Conservation (phyloP, 2,329 filamentous ascomycete genomes). For the Fusarium mundagurra region DNA sequence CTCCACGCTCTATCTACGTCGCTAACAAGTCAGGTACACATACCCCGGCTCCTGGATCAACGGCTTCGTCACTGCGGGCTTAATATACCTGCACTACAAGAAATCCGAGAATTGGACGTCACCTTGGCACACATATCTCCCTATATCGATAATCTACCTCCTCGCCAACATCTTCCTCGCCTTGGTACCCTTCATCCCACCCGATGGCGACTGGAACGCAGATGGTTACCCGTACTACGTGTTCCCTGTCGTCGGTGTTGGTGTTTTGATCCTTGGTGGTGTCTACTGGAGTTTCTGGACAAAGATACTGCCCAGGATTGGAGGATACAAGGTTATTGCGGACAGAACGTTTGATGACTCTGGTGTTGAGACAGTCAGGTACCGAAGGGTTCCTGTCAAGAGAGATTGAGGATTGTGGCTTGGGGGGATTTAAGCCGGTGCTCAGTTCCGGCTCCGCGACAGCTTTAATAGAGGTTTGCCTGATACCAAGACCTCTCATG, state of each 20-base stretch:
- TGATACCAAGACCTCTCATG: too few relatives aligned
- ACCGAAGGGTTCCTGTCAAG: slow-evolving; percentile 48
- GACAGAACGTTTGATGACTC: slow-evolving; percentile 54
- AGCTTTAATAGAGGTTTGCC: too few relatives aligned
- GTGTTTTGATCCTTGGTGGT: slow-evolving; percentile 59
- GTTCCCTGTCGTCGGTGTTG: slow-evolving; percentile 64
- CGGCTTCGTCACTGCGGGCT: slow-evolving; percentile 59
- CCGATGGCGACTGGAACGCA: slow-evolving; percentile 56
- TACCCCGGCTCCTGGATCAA: slow-evolving; percentile 66
- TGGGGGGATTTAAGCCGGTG: too few relatives aligned
- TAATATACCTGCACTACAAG: slow-evolving; percentile 61
- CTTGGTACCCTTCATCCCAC: slow-evolving; percentile 65
- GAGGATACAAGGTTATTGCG: slow-evolving; percentile 60
- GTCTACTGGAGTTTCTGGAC: slow-evolving; percentile 65
- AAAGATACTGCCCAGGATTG: slow-evolving; percentile 58
- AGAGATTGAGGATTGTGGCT: not conserved
- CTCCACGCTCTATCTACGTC: fast-evolving
- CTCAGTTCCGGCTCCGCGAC: too few relatives aligned
- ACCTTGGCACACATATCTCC: slow-evolving; percentile 61
- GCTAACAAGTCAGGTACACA: slow-evolving; percentile 49
- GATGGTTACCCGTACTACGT: slow-evolving; percentile 66
- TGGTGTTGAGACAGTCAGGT: slow-evolving; percentile 53
- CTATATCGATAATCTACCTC: slow-evolving; percentile 59
- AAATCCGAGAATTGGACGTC: slow-evolving; percentile 63
- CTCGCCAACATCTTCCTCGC: slow-evolving; percentile 63